Conservation (phyloP, 1,139 yeast genomes). For the Pichiaceae sp. region DNA sequence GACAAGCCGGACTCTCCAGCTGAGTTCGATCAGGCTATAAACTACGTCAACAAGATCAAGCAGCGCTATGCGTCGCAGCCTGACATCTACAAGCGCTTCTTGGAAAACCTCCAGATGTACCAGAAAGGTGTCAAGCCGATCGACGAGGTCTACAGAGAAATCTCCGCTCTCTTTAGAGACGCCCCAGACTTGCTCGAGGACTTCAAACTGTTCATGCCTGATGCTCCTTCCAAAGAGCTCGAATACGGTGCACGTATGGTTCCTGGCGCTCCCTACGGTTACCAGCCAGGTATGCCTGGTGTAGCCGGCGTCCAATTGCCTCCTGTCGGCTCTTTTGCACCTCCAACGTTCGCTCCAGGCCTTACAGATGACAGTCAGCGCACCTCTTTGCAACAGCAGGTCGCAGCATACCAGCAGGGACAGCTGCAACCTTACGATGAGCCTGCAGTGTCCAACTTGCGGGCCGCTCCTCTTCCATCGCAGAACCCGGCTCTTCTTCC, state of each 20-base stretch:
- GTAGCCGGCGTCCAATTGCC: conserved; percentile 65
- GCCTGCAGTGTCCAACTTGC: conserved; percentile 47
- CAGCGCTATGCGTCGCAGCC: conserved; percentile 92
- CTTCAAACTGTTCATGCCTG: conserved; percentile 92
- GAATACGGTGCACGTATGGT: too few species aligned
- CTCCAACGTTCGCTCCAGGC: conserved; percentile 38
- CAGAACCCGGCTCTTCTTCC: conserved; percentile 63
- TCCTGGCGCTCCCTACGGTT: not conserved
- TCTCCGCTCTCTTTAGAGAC: conserved; percentile 76
- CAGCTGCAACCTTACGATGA: conserved; percentile 29
- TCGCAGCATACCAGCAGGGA: conserved; percentile 17
- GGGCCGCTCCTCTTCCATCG: conserved; percentile 29
- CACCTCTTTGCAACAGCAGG: conserved; percentile 11
- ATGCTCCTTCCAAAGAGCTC: conserved; percentile 40
- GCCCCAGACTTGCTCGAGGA: conserved; percentile 94
- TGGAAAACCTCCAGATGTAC: conserved; percentile 92
- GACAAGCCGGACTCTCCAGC: conserved; percentile 63
- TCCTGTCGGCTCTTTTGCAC: conserved; percentile 93
- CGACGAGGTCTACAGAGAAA: conserved; percentile 90
- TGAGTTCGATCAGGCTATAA: conserved; percentile 94
- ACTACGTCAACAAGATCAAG: conserved; percentile 91
- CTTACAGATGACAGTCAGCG: not conserved
- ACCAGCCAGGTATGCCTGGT: not conserved
- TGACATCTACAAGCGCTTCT: conserved; percentile 86
- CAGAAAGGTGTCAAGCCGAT: conserved; percentile 95